A percentile compares a stretch with the other conserved stretches of the same genome.
These are phyloP conservation scores for Trichosporon inkin DNA, from an alignment of 1,284 basidiomycete genomes.

Conservation along the genomic window DNA sequence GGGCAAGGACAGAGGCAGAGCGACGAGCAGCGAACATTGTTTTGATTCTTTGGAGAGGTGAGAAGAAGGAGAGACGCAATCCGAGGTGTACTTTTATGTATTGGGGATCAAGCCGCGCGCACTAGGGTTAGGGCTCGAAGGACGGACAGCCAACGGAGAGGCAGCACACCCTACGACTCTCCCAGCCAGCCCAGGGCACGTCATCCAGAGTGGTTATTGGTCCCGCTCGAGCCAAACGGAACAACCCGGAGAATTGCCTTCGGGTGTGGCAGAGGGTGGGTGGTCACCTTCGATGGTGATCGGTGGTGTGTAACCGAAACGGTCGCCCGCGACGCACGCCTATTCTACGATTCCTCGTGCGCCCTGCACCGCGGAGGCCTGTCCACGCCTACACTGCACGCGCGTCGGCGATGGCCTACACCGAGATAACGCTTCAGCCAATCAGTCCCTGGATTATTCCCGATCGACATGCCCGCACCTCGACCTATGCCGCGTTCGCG, in stretches of 20 bases:
- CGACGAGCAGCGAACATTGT: conserved; percentile 41
- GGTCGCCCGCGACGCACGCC: neutral
- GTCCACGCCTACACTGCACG: neutral
- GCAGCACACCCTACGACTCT: neutral
- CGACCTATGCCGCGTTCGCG: neutral
- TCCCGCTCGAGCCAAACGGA: conserved; percentile 6
- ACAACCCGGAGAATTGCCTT: conserved; percentile 6
- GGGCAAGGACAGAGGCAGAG: conserved; percentile 33
- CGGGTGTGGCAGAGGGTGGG: neutral
- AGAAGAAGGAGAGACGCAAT: conserved; percentile 1
- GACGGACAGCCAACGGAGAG: neutral
- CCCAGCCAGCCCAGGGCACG: neutral
- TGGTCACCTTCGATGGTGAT: neutral
- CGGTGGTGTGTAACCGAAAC: conserved; percentile 5
- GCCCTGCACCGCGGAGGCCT: neutral
- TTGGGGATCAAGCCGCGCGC: too few species aligned
- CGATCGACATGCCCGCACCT: neutral
- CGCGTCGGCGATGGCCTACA: neutral
- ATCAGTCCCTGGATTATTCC: neutral
- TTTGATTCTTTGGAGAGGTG: conserved; percentile 18
- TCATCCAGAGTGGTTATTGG: conserved; percentile 7
- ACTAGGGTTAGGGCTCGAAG: too few species aligned
- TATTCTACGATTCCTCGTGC: neutral
- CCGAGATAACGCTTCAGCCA: conserved; percentile 4
- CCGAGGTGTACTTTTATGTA: conserved; percentile 5